Percentiles rank a stretch among this genome's conserved stretches.
Evolutionary conservation across 2,329 filamentous ascomycete species (phyloP).

Genomic region (Fusarium kyushuense): DNA sequence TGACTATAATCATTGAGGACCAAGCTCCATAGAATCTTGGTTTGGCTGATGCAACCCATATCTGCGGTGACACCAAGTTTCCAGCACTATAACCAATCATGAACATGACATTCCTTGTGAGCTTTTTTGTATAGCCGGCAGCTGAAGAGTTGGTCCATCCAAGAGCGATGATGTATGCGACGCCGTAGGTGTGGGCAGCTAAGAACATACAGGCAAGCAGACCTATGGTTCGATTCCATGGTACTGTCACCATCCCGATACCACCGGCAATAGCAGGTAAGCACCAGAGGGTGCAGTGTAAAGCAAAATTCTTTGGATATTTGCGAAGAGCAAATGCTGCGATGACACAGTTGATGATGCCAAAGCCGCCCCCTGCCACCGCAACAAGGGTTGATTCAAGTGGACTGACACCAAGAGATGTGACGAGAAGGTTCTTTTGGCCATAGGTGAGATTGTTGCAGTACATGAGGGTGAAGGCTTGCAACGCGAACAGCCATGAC

Average conservation of each 20-base stretch:
- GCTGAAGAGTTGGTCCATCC: slow-evolving; percentile 25
- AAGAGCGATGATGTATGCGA: slow-evolving; percentile 24
- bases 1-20: slow-evolving; percentile 45
- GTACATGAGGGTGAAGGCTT: slow-evolving; percentile 52
- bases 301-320: slow-evolving; percentile 51
- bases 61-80: slow-evolving; percentile 55
- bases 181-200: slow-evolving; percentile 52
- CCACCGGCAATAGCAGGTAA: slow-evolving; percentile 45
- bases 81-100: slow-evolving; percentile 54
- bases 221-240: slow-evolving; percentile 44
- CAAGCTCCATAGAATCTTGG: slow-evolving; percentile 48
- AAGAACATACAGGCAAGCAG: slow-evolving; percentile 47
- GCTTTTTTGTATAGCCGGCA: slow-evolving; percentile 52
- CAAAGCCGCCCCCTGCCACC: slow-evolving; percentile 54
- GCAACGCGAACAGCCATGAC: slow-evolving; percentile 50
- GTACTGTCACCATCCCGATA: slow-evolving; percentile 47
- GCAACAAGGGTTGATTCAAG: slow-evolving; percentile 56
- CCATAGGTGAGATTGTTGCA: slow-evolving; percentile 56
- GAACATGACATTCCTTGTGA: slow-evolving; percentile 57
- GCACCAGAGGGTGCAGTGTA: slow-evolving; percentile 48
- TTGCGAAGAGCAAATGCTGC: slow-evolving; percentile 49
- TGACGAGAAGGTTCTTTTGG: slow-evolving; percentile 55
- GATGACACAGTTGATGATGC: slow-evolving; percentile 49
- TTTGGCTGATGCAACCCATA: slow-evolving; percentile 49
- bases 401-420: slow-evolving; percentile 52